A percentile compares a stretch with the other conserved stretches of the same genome.
These are phyloP conservation scores for Microdochium paspali DNA, from an alignment of 2,329 filamentous ascomycete species.

Conservation along the genomic window DNA sequence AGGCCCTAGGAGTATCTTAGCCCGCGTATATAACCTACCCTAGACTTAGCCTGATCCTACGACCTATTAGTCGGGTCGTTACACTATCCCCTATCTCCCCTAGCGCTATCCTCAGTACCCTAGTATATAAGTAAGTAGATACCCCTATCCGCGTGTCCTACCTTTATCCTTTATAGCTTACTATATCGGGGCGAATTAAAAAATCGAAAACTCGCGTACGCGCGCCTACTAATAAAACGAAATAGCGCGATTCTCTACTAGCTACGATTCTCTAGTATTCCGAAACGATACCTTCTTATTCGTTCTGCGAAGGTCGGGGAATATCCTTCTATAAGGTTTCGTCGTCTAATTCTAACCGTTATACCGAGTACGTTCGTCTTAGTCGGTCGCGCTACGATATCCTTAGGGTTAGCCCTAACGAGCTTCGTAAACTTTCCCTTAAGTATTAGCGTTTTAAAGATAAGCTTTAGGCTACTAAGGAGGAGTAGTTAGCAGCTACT, in stretches of 20 bases:
- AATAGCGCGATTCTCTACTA: not conserved
- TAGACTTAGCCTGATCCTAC: not conserved
- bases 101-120: not conserved
- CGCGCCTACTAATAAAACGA: not conserved
- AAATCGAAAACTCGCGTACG: not conserved
- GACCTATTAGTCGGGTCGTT: not conserved
- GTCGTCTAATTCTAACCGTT: not conserved
- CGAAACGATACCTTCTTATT: not conserved
- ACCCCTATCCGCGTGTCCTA: too few species aligned
- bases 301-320: not conserved
- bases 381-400: not conserved
- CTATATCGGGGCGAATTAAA: not conserved
- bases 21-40: not conserved
- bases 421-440: not conserved
- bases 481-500: not conserved
- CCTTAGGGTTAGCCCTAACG: not conserved
- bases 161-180: too few species aligned
- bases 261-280: not conserved
- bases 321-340: not conserved
- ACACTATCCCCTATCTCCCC: too few species aligned
- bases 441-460: not conserved
- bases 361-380: not conserved
- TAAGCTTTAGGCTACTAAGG: not conserved
- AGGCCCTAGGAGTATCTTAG: not conserved
- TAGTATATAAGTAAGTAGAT: too few species aligned